phyloP scores from a whole-genome alignment of 163 green algal species.

The Botryococcus braunii region DNA sequence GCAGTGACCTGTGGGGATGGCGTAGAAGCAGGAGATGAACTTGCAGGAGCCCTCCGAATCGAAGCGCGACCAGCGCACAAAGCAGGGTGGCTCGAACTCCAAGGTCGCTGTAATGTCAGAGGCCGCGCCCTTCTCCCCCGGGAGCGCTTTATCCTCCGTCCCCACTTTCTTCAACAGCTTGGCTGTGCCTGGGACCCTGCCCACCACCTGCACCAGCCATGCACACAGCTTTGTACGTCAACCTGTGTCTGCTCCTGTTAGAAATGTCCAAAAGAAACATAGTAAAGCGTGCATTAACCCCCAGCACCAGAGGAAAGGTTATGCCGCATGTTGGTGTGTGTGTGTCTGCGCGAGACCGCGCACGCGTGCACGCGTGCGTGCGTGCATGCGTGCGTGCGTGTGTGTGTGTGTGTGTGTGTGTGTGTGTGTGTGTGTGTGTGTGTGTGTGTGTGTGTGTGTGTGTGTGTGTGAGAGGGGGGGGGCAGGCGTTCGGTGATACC shows the following conservation, averaged over 20 bases:
- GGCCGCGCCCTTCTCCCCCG: constrained; percentile 13
- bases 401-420: too few relatives aligned
- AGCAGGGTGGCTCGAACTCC: constrained; percentile 12
- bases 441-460: too few relatives aligned
- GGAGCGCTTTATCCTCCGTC: constrained; percentile 12
- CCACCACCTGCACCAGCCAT: constrained; percentile 12
- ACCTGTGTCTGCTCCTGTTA: neutral
- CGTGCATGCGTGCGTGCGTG: too few relatives aligned
- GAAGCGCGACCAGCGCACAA: constrained; percentile 15
- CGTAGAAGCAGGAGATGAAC: constrained; percentile 23
- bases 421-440: too few relatives aligned
- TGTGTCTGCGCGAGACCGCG: too few relatives aligned
- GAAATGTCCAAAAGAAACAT: too few relatives aligned
- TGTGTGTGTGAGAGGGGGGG: too few relatives aligned
- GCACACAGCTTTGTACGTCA: neutral
- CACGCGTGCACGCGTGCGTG: too few relatives aligned
- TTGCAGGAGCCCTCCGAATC: constrained; percentile 6
- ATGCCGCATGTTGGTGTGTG: too few relatives aligned
- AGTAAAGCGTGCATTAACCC: too few relatives aligned
- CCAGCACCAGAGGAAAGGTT: too few relatives aligned
- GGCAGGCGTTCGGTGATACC: neutral
- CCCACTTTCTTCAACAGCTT: constrained; percentile 15
- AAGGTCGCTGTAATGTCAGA: constrained; percentile 12
- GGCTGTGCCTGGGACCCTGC: constrained; percentile 9
- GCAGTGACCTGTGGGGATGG: neutral